Evolutionary conservation across 305 asterid species (phyloP), one percentile per base, ranked within the genome.

Genomic region (Plantago coronopus): DNA sequence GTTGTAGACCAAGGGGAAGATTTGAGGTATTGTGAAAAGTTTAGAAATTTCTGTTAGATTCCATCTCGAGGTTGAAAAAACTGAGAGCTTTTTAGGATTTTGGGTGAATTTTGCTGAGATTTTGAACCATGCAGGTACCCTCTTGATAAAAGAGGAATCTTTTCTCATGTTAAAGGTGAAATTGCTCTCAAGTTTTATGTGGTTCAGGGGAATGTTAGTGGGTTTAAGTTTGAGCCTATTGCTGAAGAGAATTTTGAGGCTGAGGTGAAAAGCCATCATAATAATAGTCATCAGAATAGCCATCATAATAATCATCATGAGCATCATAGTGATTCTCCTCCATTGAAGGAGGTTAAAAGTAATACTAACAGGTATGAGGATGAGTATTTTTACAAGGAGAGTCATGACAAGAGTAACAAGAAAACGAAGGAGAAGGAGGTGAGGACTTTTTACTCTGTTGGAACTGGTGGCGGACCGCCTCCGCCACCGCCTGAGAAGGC

Each of bases 141-240:
- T 21, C 96, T 93, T 54, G 99, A 93, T 54, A 93, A 93, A 79
- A 78, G 95, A 58, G 96, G 97, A 5, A 40, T 83, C 1, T 87
- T 89, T 71, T 89, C 97, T 4, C 86, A 85, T 63, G 82, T 93
- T 0, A 89, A 77, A 37, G 99, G 99, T 42, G 99, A 93, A 59
- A 81, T 89, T 51, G 83, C 90, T 43, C 68, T 93, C 45, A 85
- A 64, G 29, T 74, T 87, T 34, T 93, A 73, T 74, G 74, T 77
- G 5, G 81, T 66, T 69, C 76, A 64, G 42, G 78, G 71, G 16
- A 21, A 21, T 42, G 63, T 42, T 59, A 21, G 17, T 22, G 63
- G 37, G 11, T 59, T 43, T 42, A 38, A 20, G 16, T 59, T 43
- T 43, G 17, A 56, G 22, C 46, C 47, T 21, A 43, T 17, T 31